Percentiles rank a stretch among this genome's conserved stretches.
Evolutionary conservation across 1,284 basidiomycete species (phyloP).

Genomic region (Sporisorium graminicola): DNA sequence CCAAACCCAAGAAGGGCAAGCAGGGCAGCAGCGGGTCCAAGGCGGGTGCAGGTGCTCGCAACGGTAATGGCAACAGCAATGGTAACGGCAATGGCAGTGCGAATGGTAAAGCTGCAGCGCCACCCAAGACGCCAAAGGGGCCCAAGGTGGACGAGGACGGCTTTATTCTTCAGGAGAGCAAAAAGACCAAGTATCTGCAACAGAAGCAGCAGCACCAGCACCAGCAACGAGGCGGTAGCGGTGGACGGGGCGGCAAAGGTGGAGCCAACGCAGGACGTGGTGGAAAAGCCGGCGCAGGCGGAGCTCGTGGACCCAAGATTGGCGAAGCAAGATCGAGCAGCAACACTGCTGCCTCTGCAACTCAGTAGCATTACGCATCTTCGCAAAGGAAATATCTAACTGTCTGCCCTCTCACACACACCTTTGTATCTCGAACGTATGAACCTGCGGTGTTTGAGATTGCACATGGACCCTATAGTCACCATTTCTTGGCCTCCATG

Average conservation of each 20-base stretch:
- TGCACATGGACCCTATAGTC: background rate
- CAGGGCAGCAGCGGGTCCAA: slow-evolving; percentile 16
- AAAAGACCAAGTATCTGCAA: slow-evolving; percentile 45
- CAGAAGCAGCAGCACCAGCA: slow-evolving; percentile 47
- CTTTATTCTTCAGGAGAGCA: slow-evolving; percentile 51
- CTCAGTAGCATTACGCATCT: slow-evolving; percentile 7
- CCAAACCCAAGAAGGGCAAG: slow-evolving; percentile 33
- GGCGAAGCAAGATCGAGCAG: slow-evolving; percentile 4
- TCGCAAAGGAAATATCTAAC: background rate
- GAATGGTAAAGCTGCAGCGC: slow-evolving; percentile 11
- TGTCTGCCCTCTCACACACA: background rate
- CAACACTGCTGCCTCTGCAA: background rate
- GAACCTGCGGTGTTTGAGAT: background rate
- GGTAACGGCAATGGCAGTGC: background rate
- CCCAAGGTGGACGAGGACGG: slow-evolving; percentile 52
- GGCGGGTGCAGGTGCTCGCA: slow-evolving; percentile 6
- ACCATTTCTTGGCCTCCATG: slow-evolving; percentile 64
- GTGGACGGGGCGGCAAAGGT: slow-evolving; percentile 21
- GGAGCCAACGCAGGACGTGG: slow-evolving; percentile 20
- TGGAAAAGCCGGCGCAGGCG: slow-evolving; percentile 6
- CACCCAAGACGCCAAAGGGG: slow-evolving; percentile 23
- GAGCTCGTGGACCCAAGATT: background rate
- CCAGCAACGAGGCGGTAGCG: slow-evolving; percentile 8
- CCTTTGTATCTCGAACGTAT: background rate
- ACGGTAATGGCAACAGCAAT: slow-evolving; percentile 3